Evolutionary conservation across 176 grass and related monocot genomes (phyloP), one percentile per base, ranked within the genome.

Genomic region (Phoenix roebelenii): DNA sequence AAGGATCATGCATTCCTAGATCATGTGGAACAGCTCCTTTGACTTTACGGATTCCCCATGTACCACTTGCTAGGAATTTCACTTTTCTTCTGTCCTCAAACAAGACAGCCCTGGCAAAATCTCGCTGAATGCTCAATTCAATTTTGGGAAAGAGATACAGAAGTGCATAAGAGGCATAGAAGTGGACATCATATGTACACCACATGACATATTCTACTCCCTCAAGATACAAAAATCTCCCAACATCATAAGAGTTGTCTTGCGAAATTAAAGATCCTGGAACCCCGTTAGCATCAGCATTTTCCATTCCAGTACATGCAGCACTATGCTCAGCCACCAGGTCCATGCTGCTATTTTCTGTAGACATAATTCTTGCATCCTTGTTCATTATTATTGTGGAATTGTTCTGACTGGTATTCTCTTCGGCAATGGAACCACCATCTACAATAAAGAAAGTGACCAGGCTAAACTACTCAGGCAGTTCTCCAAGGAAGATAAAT

Each of bases 191-290:
- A 2, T 95, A 95, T 52, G 91, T 95, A 76, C 80, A 84, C 85
- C 85, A 95, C 91, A 95, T 95, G 57, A 95, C 87, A 60, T 95
- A 95, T 32, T 95, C 91, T 68, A 95, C 67, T 69, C 91, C 91
- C 87, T 95, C 91, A 53, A 95, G 44, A 70, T 95, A 90, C 51
- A 95, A 80, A 68, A 95, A 95, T 64, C 75, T 85, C 60, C 91
- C 91, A 54, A 95, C 86, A 51, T 95, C 83, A 83, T 88, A 84
- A 56, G 83, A 67, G 65, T 81, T 61, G 61, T 74, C 68, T 52
- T 67, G 63, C 16, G 73, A 64, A 58, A 59, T 64, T 44, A 23
- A 44, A 64, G 52, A 16, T 50, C 25, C 69, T 52, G 57, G 61
- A 23, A 64, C 65, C n/a, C 23, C 77, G 19, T 69, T 76, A 49